A percentile compares a stretch with the other conserved stretches of the same genome.
Conservation (phyloP, 805 yeast species). For the Blastobotrys attinorum region DNA sequence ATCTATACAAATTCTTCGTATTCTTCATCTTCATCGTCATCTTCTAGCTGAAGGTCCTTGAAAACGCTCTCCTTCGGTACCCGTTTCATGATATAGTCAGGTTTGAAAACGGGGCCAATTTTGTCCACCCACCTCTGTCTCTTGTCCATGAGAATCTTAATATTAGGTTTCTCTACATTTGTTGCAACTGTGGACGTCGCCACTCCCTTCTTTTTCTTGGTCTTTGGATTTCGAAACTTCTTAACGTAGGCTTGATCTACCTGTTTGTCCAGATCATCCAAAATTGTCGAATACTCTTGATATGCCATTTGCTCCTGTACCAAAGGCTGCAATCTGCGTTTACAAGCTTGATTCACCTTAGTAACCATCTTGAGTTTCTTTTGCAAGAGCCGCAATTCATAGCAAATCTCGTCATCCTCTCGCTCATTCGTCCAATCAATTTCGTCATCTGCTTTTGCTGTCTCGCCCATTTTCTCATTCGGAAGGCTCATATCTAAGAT, state of each 20-base stretch:
- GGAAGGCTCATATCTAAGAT: conserved; percentile 42
- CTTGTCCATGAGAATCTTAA: conserved; percentile 75
- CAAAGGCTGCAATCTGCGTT: conserved; percentile 56
- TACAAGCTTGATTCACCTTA: conserved; percentile 57
- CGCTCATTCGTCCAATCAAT: conserved; percentile 71
- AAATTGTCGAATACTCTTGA: conserved; percentile 84
- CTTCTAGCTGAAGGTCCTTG: conserved; percentile 36
- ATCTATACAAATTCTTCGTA: background rate
- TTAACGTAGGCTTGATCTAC: conserved; percentile 90
- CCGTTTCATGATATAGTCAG: conserved; percentile 62
- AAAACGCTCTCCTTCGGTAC: conserved; percentile 62
- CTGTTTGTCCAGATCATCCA: conserved; percentile 93
- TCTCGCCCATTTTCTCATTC: conserved; percentile 23
- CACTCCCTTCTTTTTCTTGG: conserved; percentile 41
- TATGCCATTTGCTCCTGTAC: conserved; percentile 87
- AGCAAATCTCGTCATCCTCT: conserved; percentile 91
- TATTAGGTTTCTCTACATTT: conserved; percentile 43
- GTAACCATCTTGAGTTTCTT: conserved; percentile 54
- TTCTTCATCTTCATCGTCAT: conserved; percentile 31
- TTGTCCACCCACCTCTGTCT: conserved; percentile 80
- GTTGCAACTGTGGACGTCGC: conserved; percentile 5
- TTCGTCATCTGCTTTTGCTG: conserved; percentile 24
- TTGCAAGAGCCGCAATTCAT: conserved; percentile 72
- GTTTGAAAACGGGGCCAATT: conserved; percentile 77
- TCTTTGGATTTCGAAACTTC: conserved; percentile 64